Percentiles rank a stretch among this genome's conserved stretches.
These are phyloP conservation scores for Saccharum hybrid DNA, from an alignment of 202 grass and related monocot species.

Conservation along the genomic window DNA sequence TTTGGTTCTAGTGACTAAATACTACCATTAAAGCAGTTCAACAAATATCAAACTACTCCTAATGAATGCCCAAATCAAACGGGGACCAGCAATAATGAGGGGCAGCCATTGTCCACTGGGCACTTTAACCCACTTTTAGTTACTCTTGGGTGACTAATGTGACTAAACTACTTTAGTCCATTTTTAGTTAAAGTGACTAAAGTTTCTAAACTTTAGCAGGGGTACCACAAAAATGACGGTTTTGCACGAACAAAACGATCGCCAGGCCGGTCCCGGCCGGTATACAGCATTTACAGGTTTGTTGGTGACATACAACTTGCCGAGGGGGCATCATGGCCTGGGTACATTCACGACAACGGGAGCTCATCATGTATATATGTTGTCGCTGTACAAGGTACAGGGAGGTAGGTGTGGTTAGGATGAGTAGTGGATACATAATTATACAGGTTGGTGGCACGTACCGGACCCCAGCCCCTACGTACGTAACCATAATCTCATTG, in stretches of 20 bases:
- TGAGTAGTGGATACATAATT: neutral
- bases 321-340: neutral
- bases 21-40: no score
- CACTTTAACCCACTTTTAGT: no score
- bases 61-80: no score
- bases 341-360: neutral
- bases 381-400: conserved; percentile 2
- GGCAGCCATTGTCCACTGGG: no score
- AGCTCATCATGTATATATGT: neutral
- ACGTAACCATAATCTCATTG: neutral
- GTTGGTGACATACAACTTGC: neutral
- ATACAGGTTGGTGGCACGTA: neutral
- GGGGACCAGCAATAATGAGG: no score
- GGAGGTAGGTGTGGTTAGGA: no score
- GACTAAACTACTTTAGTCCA: no score
- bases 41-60: no score
- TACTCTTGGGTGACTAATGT: no score
- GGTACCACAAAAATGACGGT: neutral
- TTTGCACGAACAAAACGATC: neutral
- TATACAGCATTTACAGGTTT: neutral
- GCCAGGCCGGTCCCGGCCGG: neutral
- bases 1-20: no score
- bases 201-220: no score
- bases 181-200: no score
- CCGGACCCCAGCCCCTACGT: neutral